Conservation (phyloP, 2,329 filamentous ascomycete genomes). For the Pseudogymnoascus sp. region DNA sequence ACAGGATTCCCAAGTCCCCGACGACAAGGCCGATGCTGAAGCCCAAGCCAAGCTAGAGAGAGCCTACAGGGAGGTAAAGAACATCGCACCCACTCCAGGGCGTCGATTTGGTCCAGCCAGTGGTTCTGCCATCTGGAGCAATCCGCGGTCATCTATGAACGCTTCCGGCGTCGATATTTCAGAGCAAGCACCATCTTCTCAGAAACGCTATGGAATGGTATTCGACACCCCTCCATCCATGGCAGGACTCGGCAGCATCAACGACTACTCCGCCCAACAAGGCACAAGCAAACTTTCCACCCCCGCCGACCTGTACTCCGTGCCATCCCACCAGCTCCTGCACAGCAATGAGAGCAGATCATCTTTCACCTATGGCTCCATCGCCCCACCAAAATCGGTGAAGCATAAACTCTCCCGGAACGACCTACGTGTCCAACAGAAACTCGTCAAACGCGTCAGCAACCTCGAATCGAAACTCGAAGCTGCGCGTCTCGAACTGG, state of each 20-base stretch:
- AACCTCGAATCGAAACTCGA: conserved; percentile 52
- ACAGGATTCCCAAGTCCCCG: conserved; percentile 34
- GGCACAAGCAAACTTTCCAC: background rate
- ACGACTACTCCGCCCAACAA: background rate
- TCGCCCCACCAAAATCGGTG: background rate
- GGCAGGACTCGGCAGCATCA: background rate
- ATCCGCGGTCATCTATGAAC: background rate
- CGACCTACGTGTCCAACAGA: conserved; percentile 49
- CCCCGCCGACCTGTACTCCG: background rate
- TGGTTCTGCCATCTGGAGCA: conserved; percentile 1
- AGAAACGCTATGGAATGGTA: background rate
- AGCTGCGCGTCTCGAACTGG: conserved; percentile 45
- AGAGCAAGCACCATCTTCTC: background rate
- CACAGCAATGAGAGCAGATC: conserved; percentile 1
- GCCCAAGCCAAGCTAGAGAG: conserved; percentile 39
- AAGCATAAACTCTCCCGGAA: conserved; percentile 41
- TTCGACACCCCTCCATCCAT: background rate
- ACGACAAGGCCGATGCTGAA: conserved; percentile 36
- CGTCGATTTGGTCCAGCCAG: background rate
- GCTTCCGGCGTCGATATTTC: background rate
- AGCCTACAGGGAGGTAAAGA: conserved; percentile 47
- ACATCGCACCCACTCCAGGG: conserved; percentile 35
- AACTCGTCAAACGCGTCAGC: conserved; percentile 51
- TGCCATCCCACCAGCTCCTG: background rate
- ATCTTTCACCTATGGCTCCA: background rate